phyloP scores from a whole-genome alignment of 345 rosid species.

The Populus tremula region DNA sequence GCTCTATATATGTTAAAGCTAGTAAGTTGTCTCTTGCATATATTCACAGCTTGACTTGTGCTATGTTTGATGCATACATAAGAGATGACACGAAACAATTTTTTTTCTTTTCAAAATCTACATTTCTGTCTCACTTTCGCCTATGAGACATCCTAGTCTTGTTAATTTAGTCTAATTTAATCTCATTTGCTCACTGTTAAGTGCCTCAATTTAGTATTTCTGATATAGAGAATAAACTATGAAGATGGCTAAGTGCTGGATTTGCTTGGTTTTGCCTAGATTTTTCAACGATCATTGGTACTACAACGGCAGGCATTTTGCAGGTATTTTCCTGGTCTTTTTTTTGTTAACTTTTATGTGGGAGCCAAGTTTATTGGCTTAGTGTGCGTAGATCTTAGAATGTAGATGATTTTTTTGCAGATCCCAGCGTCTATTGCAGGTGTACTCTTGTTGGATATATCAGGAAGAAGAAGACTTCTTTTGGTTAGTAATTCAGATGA shows the following conservation, averaged over 20 bases:
- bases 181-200: too few relatives aligned
- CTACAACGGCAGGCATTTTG: constrained; percentile 27
- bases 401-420: constrained; percentile 17
- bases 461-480: constrained; percentile 49
- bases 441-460: constrained; percentile 39
- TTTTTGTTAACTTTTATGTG: neutral
- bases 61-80: too few relatives aligned
- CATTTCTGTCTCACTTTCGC: neutral
- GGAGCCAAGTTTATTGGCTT: neutral
- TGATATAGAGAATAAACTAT: too few relatives aligned
- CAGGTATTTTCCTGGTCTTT: constrained; percentile 13
- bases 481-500: constrained; percentile 18
- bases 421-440: constrained; percentile 24
- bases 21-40: constrained; percentile 24
- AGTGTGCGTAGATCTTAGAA: too few relatives aligned
- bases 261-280: constrained; percentile 18
- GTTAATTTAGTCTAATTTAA: too few relatives aligned
- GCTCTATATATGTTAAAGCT: constrained; percentile 34
- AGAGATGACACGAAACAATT: too few relatives aligned
- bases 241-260: too few relatives aligned
- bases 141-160: too few relatives aligned
- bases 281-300: constrained; percentile 32
- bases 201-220: too few relatives aligned
- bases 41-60: too few relatives aligned
- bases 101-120: too few relatives aligned